These are phyloP conservation scores for Cryptococcus sp. DNA, from an alignment of 1,284 basidiomycete species.

Conservation along the genomic window DNA sequence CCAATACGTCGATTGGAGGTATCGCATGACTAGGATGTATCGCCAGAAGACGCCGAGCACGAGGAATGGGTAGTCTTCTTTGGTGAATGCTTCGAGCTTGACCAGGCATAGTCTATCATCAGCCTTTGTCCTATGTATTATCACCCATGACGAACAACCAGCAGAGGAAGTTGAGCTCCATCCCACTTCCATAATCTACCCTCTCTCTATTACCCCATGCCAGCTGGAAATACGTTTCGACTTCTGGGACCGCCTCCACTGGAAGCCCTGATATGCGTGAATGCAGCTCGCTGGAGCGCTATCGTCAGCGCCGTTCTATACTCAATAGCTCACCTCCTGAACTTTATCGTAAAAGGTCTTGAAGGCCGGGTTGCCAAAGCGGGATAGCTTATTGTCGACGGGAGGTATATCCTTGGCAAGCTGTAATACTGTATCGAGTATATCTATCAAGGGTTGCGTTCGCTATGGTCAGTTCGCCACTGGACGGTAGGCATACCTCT, in stretches of 20 bases:
- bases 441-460: conserved; percentile 57
- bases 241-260: conserved; percentile 58
- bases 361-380: conserved; percentile 98
- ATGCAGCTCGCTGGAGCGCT: conserved; percentile 51
- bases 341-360: conserved; percentile 83
- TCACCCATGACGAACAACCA: conserved; percentile 88
- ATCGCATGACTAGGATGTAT: conserved; percentile 87
- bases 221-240: conserved; percentile 77
- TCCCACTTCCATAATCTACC: conserved; percentile 97
- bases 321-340: conserved; percentile 54
- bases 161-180: conserved; percentile 97
- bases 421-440: conserved; percentile 66
- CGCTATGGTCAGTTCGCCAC: conserved; percentile 51
- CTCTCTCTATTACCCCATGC: conserved; percentile 86
- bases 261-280: conserved; percentile 58
- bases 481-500: conserved; percentile 49
- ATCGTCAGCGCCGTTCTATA: not conserved
- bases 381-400: conserved; percentile 81
- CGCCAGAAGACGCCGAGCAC: conserved; percentile 89
- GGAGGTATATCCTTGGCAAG: conserved; percentile 71
- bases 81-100: conserved; percentile 63
- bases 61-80: conserved; percentile 68
- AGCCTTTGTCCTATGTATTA: conserved; percentile 3
- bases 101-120: conserved; percentile 69
- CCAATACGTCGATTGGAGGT: conserved; percentile 92